Conservation (phyloP, 2,329 filamentous ascomycete species). For the Tolypocladium cylindrosporum region DNA sequence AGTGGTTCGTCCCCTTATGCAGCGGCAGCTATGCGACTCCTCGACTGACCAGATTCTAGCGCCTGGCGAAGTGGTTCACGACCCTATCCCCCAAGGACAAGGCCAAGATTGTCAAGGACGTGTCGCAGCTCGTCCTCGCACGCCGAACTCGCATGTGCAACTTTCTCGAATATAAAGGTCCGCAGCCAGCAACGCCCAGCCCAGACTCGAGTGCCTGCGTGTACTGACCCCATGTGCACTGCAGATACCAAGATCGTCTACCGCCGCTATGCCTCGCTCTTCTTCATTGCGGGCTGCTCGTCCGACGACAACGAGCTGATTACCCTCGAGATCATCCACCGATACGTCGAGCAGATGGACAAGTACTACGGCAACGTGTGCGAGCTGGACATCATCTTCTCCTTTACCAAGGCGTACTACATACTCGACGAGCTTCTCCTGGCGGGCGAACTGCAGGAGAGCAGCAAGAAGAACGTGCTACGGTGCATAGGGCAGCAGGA, state of each 20-base stretch:
- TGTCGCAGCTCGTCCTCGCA: constrained; percentile 92
- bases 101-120: constrained; percentile 99
- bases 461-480: constrained; percentile 97
- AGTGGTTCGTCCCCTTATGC: constrained; percentile 60
- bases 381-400: constrained; percentile 99
- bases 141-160: constrained; percentile 98
- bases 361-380: constrained; percentile 99
- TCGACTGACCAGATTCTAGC: constrained; percentile 40
- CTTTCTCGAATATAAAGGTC: constrained; percentile 98
- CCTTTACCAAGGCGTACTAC: constrained; percentile 99
- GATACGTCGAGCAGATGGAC: constrained; percentile 99
- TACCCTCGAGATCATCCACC: constrained; percentile 95
- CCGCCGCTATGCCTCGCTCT: constrained; percentile 94
- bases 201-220: background rate
- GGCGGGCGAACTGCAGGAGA: constrained; percentile 95
- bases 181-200: constrained; percentile 5
- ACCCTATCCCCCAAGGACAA: constrained; percentile 96
- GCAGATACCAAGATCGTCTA: constrained; percentile 97
- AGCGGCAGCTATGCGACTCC: background rate
- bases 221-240: background rate
- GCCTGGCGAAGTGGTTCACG: constrained; percentile 98
- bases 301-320: constrained; percentile 98
- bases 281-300: constrained; percentile 96
- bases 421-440: constrained; percentile 94
- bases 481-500: constrained; percentile 96